Base-by-base conservation (phyloP, 192 early-diverging fungal species). In the Backusella tuberculispora region DNA sequence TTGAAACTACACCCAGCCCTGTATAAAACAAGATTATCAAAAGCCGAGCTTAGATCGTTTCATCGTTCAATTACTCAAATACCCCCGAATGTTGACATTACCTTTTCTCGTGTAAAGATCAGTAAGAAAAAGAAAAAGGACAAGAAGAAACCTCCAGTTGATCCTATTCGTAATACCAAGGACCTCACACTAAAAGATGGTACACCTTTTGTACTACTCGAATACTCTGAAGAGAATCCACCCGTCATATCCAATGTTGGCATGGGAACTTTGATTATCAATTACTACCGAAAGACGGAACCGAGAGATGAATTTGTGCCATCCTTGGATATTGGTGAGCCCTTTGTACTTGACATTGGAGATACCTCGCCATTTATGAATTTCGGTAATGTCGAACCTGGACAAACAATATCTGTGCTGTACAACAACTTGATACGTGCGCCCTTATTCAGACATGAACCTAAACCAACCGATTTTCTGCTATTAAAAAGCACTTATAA, bases 211-310 rank as follows among this genome's bases (percentile, higher is more conserved):
- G 87, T 95, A 0, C 77, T 99, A 47, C 75, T 98, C 15, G 98
- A 99, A 77, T 98, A 98, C 75, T 94, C 94, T 0, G 97, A 99
- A 77, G 98, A 99, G 82, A 93, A 97, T 78, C 98, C 98, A 14
- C 91, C 94, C 0, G 92, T 98, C 29, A 74, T 99, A 71, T 92
- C 92, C 26, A 98, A 98, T 75, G 86, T 91, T 7, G 98, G 98
- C 26, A 99, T 99, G 98, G 96, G 92, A 63, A 95, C 91, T 69
- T 85, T 98, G 67, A 83, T 98, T 45, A 91, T 95, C 76, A 98
- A 98, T 76, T 99, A 98, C 83, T 99, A 98, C 71, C 90, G 98
- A 37, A 98, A 98, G 83, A 88, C 84, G 15, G 89, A 94, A 14
- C 87, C 90, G 24, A 90, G 93, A 71, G 98, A 99, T 79, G 85